phyloP scores from a whole-genome alignment of 1,284 basidiomycete species.

The Puccinia sorghi region DNA sequence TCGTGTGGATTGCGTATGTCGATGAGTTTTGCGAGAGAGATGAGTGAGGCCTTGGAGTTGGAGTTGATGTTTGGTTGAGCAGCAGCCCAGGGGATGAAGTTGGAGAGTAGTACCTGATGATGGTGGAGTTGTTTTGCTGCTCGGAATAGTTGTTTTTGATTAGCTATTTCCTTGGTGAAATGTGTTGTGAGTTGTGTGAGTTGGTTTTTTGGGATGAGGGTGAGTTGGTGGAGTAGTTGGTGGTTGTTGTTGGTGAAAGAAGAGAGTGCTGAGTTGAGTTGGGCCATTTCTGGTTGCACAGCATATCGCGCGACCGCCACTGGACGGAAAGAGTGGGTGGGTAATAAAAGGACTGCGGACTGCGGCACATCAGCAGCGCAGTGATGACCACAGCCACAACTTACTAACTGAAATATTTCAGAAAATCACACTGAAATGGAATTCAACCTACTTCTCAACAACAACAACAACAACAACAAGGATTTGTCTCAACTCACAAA shows the following conservation, averaged over 20 bases:
- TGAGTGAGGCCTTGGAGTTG: not conserved
- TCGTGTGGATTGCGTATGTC: conserved; percentile 59
- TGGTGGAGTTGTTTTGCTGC: not conserved
- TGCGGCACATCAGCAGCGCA: too few relatives aligned
- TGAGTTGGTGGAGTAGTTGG: not conserved
- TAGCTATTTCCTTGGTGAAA: not conserved
- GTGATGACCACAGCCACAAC: too few relatives aligned
- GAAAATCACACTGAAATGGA: too few relatives aligned
- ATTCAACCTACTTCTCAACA: too few relatives aligned
- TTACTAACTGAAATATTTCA: too few relatives aligned
- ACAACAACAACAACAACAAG: not conserved
- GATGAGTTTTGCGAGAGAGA: conserved; percentile 53
- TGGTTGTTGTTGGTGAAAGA: not conserved
- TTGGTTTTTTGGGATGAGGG: not conserved
- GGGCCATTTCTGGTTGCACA: not conserved
- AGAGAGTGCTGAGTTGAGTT: not conserved
- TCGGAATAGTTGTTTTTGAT: not conserved
- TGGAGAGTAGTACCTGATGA: not conserved
- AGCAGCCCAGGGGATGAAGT: conserved; percentile 39
- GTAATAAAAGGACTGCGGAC: too few relatives aligned
- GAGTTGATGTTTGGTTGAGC: not conserved
- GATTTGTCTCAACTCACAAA: not conserved
- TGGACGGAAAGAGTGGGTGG: too few relatives aligned
- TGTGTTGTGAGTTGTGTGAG: not conserved
- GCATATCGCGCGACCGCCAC: too few relatives aligned